Evolutionary conservation across 139 green algal species (phyloP).

Genomic region (Chlamydomonas urium): DNA sequence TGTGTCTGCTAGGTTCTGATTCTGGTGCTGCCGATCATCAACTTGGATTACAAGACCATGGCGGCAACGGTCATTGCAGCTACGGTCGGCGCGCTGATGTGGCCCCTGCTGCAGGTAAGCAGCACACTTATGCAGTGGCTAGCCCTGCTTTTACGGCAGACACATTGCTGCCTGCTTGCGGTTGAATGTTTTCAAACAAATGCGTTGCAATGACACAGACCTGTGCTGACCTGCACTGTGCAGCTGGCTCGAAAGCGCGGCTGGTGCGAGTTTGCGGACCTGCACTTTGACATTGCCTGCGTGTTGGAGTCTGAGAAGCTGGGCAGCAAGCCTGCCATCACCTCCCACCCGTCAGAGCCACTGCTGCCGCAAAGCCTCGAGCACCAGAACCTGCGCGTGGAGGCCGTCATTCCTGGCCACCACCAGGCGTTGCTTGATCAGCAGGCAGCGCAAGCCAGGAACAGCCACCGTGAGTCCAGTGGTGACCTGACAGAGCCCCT

Average conservation of each 20-base stretch:
- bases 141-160: too few species aligned
- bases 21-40: constrained; percentile 52
- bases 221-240: too few species aligned
- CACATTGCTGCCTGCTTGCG: too few species aligned
- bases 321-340: too few species aligned
- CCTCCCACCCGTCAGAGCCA: background rate
- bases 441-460: background rate
- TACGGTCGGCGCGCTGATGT: too few species aligned
- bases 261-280: constrained; percentile 32
- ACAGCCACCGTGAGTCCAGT: too few species aligned
- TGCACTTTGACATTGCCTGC: constrained; percentile 38
- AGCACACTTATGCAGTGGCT: constrained; percentile 16
- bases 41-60: constrained; percentile 40
- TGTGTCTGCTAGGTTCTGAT: constrained; percentile 25
- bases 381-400: constrained; percentile 18
- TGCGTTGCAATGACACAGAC: too few species aligned
- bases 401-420: constrained; percentile 7
- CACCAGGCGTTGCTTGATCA: background rate
- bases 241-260: constrained; percentile 23
- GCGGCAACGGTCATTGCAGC: constrained; percentile 37
- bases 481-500: background rate
- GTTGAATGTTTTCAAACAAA: too few species aligned
- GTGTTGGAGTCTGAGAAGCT: too few species aligned
- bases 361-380: background rate
- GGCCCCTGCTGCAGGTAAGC: constrained; percentile 67